These are phyloP conservation scores for Schrenkiella parvula DNA, from an alignment of 345 rosid species.

Conservation along the genomic window DNA sequence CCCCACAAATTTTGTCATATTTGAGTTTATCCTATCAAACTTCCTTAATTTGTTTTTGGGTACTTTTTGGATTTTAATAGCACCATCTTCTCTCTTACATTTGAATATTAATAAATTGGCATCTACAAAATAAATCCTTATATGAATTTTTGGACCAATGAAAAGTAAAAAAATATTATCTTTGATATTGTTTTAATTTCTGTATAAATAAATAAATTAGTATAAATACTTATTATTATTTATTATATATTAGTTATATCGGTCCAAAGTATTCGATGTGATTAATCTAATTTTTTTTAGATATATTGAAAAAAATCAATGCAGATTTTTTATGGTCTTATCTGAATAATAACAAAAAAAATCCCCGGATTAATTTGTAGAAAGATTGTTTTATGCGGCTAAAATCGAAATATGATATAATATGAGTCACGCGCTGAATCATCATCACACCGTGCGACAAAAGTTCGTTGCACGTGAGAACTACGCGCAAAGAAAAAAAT, in stretches of 20 bases:
- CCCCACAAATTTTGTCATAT: background rate
- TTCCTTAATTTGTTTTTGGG: background rate
- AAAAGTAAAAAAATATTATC: no score
- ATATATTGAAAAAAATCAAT: no score
- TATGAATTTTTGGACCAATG: background rate
- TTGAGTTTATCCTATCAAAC: background rate
- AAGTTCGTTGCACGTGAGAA: constrained; percentile 14
- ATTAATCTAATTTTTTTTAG: no score
- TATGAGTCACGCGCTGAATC: background rate
- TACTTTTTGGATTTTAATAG: background rate
- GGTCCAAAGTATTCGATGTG: no score
- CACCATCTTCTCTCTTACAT: background rate
- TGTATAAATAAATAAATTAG: no score
- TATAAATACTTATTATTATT: no score
- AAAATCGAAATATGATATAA: background rate
- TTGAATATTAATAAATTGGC: background rate
- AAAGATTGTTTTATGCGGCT: background rate
- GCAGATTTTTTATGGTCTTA: no score
- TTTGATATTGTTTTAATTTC: no score
- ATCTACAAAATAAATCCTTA: background rate
- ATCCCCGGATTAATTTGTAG: background rate
- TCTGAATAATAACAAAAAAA: background rate
- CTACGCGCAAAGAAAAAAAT: background rate
- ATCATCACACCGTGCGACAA: background rate
- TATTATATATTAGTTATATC: no score